Evolutionary conservation across 495 filamentous ascomycete genomes (phyloP).

Genomic region (Aspergillus carlsbadensis): DNA sequence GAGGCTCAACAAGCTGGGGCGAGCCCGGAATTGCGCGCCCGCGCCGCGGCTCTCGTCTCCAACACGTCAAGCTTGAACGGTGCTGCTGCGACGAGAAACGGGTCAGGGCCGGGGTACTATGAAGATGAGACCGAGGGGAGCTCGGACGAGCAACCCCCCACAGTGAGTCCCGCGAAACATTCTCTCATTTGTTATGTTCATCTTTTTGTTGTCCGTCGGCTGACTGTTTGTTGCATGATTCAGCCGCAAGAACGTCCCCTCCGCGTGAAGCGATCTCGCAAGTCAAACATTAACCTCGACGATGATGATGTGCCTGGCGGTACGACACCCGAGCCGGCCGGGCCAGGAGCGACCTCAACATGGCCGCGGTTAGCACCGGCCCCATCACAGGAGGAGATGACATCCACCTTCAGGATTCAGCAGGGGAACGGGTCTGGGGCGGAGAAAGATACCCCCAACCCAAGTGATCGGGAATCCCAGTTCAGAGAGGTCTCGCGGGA

Average conservation of each 20-base stretch:
- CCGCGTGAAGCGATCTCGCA: slow-evolving; percentile 77
- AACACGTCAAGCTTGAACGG: slow-evolving; percentile 27
- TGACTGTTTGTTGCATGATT: slow-evolving; percentile 3
- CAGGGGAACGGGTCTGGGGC: slow-evolving; percentile 27
- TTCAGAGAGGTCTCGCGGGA: slow-evolving; percentile 22
- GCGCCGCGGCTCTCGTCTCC: slow-evolving; percentile 36
- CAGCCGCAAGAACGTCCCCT: slow-evolving; percentile 90
- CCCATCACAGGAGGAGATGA: slow-evolving; percentile 42
- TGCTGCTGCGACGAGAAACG: slow-evolving; percentile 9
- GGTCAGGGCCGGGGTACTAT: slow-evolving; percentile 25
- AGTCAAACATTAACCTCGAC: slow-evolving; percentile 32
- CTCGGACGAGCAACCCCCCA: slow-evolving; percentile 48
- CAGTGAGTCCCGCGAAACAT: slow-evolving; percentile 30
- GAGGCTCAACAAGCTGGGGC: slow-evolving; percentile 34
- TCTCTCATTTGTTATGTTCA: background rate
- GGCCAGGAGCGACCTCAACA: slow-evolving; percentile 16
- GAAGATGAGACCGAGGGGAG: slow-evolving; percentile 51
- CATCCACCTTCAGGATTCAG: slow-evolving; percentile 43
- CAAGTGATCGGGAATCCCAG: slow-evolving; percentile 26
- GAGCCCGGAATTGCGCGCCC: slow-evolving; percentile 37
- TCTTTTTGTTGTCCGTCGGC: background rate
- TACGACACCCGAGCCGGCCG: slow-evolving; percentile 22
- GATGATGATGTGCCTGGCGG: slow-evolving; percentile 23
- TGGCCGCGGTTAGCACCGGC: slow-evolving; percentile 41
- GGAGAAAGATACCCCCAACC: slow-evolving; percentile 29